Evolutionary conservation across 108 stramenopile genomes (phyloP).

Genomic region (Aurantiochytrium sp.): DNA sequence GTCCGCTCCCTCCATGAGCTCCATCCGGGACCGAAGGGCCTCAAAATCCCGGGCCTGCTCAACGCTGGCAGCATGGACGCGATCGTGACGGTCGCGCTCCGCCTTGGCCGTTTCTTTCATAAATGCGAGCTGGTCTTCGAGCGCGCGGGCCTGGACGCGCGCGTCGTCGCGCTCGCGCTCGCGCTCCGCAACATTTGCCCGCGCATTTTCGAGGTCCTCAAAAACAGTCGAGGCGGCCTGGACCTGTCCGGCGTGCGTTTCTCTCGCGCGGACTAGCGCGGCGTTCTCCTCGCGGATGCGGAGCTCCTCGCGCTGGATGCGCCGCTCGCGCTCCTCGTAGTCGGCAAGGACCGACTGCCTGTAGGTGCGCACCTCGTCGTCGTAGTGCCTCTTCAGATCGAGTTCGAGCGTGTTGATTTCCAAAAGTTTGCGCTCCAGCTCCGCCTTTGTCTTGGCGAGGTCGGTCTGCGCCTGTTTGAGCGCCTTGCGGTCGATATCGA

Average conservation of each 20-base stretch:
- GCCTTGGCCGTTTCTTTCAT: not conserved
- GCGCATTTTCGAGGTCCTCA: not conserved
- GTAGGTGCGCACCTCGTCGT: not conserved
- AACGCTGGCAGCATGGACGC: not conserved
- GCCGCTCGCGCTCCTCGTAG: not conserved
- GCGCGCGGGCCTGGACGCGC: not conserved
- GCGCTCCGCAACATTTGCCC: too few relatives aligned
- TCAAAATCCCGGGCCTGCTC: not conserved
- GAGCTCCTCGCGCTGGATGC: not conserved
- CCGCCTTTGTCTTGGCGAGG: not conserved
- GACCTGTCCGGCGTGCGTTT: not conserved
- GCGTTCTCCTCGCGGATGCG: not conserved
- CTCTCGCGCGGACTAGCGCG: not conserved
- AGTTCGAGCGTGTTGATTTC: not conserved
- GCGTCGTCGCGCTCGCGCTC: not conserved
- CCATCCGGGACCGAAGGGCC: not conserved
- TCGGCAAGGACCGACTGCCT: not conserved
- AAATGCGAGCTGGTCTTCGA: not conserved
- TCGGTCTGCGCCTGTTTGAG: not conserved
- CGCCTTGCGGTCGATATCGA: not conserved
- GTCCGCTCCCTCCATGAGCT: not conserved
- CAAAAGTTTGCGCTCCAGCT: not conserved
- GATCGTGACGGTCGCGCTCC: not conserved
- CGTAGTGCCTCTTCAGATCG: not conserved
- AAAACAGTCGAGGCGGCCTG: not conserved